phyloP scores from a whole-genome alignment of 2,329 filamentous ascomycete species.

The Ploettnerulaceae sp. region DNA sequence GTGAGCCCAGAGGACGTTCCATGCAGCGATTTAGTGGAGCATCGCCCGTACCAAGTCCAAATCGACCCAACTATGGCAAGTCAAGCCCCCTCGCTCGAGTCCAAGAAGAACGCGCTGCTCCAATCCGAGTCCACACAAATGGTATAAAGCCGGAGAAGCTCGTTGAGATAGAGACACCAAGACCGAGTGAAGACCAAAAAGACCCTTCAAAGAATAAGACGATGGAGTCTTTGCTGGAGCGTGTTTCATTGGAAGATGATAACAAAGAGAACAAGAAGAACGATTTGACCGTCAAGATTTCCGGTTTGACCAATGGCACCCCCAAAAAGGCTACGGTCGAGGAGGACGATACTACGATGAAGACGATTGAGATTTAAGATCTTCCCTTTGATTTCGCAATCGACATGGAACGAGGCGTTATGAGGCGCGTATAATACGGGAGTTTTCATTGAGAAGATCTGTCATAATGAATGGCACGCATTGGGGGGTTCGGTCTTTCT shows the following conservation, averaged over 20 bases:
- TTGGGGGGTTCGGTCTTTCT: slow-evolving; percentile 19
- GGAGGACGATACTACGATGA: slow-evolving; percentile 34
- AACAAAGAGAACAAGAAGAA: slow-evolving; percentile 31
- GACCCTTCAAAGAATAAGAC: slow-evolving; percentile 25
- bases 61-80: slow-evolving; percentile 60
- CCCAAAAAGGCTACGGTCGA: slow-evolving; percentile 32
- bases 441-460: slow-evolving; percentile 14
- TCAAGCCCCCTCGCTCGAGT: slow-evolving; percentile 70
- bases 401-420: slow-evolving; percentile 27
- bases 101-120: slow-evolving; percentile 54
- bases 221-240: slow-evolving; percentile 28
- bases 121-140: slow-evolving; percentile 26
- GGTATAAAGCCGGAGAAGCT: slow-evolving; percentile 29
- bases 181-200: slow-evolving; percentile 30
- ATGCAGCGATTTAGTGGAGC: slow-evolving; percentile 64
- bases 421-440: slow-evolving; percentile 22
- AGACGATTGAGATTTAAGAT: slow-evolving; percentile 35
- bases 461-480: slow-evolving; percentile 26
- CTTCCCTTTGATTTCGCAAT: slow-evolving; percentile 13
- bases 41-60: slow-evolving; percentile 60
- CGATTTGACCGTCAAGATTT: slow-evolving; percentile 15
- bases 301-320: slow-evolving; percentile 24
- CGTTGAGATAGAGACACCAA: slow-evolving; percentile 35
- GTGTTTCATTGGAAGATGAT: slow-evolving; percentile 25
- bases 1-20: slow-evolving; percentile 63